A percentile compares a stretch with the other conserved stretches of the same genome.
Conservation (phyloP, 2,329 filamentous ascomycete genomes). For the Colletotrichum sublineola region DNA sequence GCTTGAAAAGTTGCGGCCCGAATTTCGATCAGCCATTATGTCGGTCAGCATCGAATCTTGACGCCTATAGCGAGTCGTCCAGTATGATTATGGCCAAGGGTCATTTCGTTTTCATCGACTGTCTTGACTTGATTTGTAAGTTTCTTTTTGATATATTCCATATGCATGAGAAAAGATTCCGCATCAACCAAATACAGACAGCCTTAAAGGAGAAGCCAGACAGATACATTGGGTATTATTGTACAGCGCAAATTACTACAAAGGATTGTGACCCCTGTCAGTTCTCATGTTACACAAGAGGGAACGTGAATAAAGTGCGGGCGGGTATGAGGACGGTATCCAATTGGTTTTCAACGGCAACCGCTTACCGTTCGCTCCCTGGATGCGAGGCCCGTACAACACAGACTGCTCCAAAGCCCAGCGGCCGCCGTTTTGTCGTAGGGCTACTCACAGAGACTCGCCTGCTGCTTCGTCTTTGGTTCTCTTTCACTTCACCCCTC, state of each 20-base stretch:
- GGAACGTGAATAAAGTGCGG: not conserved
- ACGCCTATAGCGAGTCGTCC: not conserved
- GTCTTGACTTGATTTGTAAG: constrained; percentile 16
- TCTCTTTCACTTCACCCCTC: not conserved
- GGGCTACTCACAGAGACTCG: constrained; percentile 5
- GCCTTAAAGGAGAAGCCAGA: not conserved
- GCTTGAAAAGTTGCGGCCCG: not conserved
- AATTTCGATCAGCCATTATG: not conserved
- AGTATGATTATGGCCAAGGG: not conserved
- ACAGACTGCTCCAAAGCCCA: not conserved
- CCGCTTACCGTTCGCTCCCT: not conserved
- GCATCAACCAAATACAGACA: not conserved
- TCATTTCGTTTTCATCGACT: not conserved
- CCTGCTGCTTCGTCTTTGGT: not conserved
- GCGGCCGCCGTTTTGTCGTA: constrained; percentile 8
- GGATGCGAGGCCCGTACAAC: not conserved
- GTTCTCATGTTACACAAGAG: constrained; percentile 15
- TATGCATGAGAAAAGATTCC: not conserved
- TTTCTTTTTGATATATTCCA: constrained; percentile 16
- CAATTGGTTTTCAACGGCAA: not conserved
- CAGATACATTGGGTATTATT: not conserved
- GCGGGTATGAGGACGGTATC: not conserved
- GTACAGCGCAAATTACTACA: not conserved
- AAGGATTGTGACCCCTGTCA: constrained; percentile 12
- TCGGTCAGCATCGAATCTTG: not conserved